Evolutionary conservation across 169 alveolate genomes (phyloP), one percentile per base, ranked within the genome.

Genomic region (Eimeria falciformis): DNA sequence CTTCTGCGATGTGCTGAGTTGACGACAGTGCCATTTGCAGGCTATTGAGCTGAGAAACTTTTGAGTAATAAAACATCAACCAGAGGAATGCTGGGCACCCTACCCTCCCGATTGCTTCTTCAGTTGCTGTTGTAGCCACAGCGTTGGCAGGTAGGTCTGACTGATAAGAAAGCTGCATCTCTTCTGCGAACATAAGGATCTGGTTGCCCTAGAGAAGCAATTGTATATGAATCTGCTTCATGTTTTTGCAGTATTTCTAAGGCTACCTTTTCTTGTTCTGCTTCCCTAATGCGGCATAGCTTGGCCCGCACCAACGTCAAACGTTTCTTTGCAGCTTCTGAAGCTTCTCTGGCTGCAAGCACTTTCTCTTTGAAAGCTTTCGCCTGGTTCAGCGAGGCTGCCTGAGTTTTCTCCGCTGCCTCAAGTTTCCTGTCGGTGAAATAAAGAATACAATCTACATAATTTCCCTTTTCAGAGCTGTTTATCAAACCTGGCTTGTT

Each of bases 151-250:
- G 29, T 12, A 18, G 37, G 14, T 62, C 73, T 17, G 40, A 1
- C 37, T 62, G n/a, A 27, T 18, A 62, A 11, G 9, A 12, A 0
- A 62, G 37, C 23, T 62, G 73, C 73, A 62, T 62, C 23, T 62
- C 73, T 23, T 62, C 73, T 21, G 73, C 73, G 23, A 62, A 62
- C 73, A 62, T 62, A 12, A 62, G 6, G 43, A 62, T 62, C 33
- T 62, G 73, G 33, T 62, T 62, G 73, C 37, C 73, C 73, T 62
- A 27, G 1, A 27, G 5, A n/a, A 37, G 73, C 29, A 17, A 62
- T 0, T 17, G 0, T 3, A 62, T 18, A 62, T 62, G 29, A 23
- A 17, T 14, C 40, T 53, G 65, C 65, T 17, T 3, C 7, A 0
- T 12, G n/a, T 53, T 53, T 2, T 21, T 21, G 0, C 3, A 17